Percentiles rank a stretch among this genome's conserved stretches.
Conservation (phyloP, 192 early-diverging fungal species). For the Mortierella alpina region DNA sequence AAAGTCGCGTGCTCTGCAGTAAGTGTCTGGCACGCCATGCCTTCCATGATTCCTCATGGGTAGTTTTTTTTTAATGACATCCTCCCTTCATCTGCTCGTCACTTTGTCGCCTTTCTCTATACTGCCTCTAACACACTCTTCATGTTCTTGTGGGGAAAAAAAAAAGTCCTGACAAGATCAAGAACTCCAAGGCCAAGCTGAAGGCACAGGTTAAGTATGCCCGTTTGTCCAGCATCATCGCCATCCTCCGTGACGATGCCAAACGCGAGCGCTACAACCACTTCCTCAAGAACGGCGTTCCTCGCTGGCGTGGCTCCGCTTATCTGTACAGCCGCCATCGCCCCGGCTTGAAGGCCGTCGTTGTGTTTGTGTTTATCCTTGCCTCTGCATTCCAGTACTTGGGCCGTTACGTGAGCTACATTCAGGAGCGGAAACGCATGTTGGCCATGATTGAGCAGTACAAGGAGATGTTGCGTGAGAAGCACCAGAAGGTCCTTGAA, state of each 20-base stretch:
- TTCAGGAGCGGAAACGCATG: constrained; percentile 71
- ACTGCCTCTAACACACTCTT: too few relatives aligned
- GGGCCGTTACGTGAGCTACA: constrained; percentile 66
- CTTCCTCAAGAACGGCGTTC: constrained; percentile 84
- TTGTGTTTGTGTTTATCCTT: constrained; percentile 65
- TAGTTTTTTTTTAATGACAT: background rate
- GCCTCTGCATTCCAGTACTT: constrained; percentile 73
- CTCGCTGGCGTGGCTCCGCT: constrained; percentile 81
- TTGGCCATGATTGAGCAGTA: constrained; percentile 55
- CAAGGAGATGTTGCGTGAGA: constrained; percentile 52
- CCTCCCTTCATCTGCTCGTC: background rate
- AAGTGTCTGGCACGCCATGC: constrained; percentile 29
- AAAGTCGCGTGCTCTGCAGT: constrained; percentile 75
- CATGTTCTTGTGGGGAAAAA: too few relatives aligned
- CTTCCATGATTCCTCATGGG: background rate
- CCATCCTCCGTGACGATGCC: constrained; percentile 71
- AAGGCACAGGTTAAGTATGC: constrained; percentile 72
- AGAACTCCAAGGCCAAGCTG: constrained; percentile 61
- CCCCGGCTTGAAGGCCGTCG: constrained; percentile 72
- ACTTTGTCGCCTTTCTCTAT: background rate
- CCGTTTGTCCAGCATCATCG: constrained; percentile 70
- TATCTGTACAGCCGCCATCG: constrained; percentile 80
- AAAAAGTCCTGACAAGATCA: constrained; percentile 78
- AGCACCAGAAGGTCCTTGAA: constrained; percentile 45
- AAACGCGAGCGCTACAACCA: constrained; percentile 81